Evolutionary conservation across 2,329 filamentous ascomycete species (phyloP).

Genomic region (Exophiala xenobiotica): DNA sequence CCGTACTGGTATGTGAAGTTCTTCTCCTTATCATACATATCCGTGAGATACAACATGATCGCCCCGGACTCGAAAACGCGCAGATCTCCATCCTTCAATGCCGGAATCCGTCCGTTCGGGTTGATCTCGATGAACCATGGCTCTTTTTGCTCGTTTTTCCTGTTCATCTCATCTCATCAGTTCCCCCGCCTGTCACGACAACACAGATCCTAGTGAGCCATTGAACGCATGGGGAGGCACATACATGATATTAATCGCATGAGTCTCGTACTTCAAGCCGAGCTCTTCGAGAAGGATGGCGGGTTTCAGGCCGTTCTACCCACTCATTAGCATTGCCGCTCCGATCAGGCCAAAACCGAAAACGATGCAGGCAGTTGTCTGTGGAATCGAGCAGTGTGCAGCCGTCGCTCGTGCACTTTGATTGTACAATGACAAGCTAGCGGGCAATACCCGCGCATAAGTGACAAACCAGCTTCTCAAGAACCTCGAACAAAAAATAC

Average conservation of each 20-base stretch:
- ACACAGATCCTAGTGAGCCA: not conserved
- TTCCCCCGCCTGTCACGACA: not conserved
- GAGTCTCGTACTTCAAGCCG: conserved; percentile 35
- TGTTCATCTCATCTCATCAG: not conserved
- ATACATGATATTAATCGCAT: conserved; percentile 41
- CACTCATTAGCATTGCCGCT: not conserved
- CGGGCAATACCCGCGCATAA: no score
- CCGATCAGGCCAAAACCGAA: not conserved
- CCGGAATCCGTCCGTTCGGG: conserved; percentile 51
- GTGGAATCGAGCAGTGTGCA: not conserved
- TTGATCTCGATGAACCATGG: conserved; percentile 49
- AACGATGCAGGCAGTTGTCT: not conserved
- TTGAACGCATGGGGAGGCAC: not conserved
- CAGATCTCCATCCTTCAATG: conserved; percentile 42
- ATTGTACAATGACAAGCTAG: no score
- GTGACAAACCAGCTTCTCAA: no score
- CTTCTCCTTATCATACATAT: conserved; percentile 45
- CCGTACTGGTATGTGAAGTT: conserved; percentile 47
- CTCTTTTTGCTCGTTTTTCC: conserved; percentile 46
- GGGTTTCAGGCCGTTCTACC: conserved; percentile 35
- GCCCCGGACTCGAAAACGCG: conserved; percentile 48
- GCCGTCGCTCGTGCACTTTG: not conserved
- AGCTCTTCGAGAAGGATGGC: conserved; percentile 42
- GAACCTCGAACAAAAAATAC: no score
- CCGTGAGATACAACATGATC: conserved; percentile 47